Evolutionary conservation across 495 filamentous ascomycete species (phyloP), one percentile per base, ranked within the genome.

Genomic region (Aspergillus panamensis): DNA sequence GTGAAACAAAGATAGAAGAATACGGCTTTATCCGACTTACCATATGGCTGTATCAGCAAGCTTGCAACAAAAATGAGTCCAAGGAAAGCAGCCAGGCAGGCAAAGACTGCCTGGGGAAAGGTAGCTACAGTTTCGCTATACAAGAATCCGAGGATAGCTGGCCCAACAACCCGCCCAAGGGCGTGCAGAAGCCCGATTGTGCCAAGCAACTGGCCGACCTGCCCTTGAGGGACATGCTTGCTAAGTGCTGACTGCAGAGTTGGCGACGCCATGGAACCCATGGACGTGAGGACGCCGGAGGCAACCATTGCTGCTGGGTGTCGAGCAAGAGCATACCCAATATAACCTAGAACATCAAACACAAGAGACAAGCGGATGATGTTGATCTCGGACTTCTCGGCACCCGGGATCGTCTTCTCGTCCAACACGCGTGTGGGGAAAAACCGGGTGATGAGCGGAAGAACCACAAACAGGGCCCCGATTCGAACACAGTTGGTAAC

Each of bases 131-230:
- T 98, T 17, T 75, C 68, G 17, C 87, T 88, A 67, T 96, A 98
- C 16, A 97, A 82, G 19, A 89, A 77, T 66, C 92, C 94, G 69
- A 96, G 95, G 8, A 94, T 64, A 5, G 87, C 79, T 0, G 94
- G 94, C 8, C 85, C 85, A 13, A 96, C 66, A 8, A 98, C 82
- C 35, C 91, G 80, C 3, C 89, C 87, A 17, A 94, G 67, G 0
- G 90, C 88, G 75, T 97, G 94, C 58, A 98, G 69, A 49, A 97
- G 70, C 0, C 95, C 94, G 16, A 81, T 87, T 1, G 91, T 94
- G 9, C 94, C 94, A 3, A 98, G 80, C 50, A 98, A 73, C 66
- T 92, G 86, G 0, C 94, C 94, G 1, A 90, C 86, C 30, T 82
- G 80, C 61, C 93, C 87, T 8, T 82, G 79, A 5, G 92, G 90